Base-by-base conservation (phyloP, 805 yeast species). In the Saccharomycopsis guyanensis region DNA sequence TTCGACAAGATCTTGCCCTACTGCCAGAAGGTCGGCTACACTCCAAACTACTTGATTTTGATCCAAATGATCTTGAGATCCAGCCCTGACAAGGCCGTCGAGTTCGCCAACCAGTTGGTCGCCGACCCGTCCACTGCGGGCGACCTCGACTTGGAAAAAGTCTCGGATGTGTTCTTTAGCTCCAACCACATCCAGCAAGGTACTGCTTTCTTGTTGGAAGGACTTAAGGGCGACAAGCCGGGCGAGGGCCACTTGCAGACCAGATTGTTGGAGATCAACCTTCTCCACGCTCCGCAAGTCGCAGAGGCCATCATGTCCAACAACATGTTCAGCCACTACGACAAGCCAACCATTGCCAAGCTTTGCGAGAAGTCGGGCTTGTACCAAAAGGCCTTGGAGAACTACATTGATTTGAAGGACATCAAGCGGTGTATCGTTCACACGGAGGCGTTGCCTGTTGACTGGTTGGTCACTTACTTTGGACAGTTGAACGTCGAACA, bases 231-330 rank as follows among this genome's bases (percentile, higher is more conserved):
- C 53, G 96, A 93, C 66, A 74, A 82, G 33, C 97, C 97, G 35
- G 83, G 89, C 53, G 96, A 93, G 61, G 97, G 96, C 15, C 95
- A 88, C 59, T 72, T 93, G 60, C 98, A 93, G 72, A 93, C 98
- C 6, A 80, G 95, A 59, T 78, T 93, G 43, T 76, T 93, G 56
- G 98, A 93, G 67, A 87, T 86, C 56, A 93, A 93, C 65, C 72
- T 93, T 62, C 65, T 86, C 61, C 94, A 89, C 63, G 98, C 98
- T 15, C 99, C 99, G 43, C 98, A 93, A 73, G 99, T 93, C 47
- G 99, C 98, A 37, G 98, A 93, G 66, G 99, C 99, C 18, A 93
- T 93, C 55, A 73, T 93, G 58, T 96, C 97, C 51, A 93, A 91
- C 66, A 80, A 82, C 51, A 91, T 93, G 86, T 93, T 94, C 70